Conservation (phyloP, 257 asterid species). For the Coffea eugenioides region DNA sequence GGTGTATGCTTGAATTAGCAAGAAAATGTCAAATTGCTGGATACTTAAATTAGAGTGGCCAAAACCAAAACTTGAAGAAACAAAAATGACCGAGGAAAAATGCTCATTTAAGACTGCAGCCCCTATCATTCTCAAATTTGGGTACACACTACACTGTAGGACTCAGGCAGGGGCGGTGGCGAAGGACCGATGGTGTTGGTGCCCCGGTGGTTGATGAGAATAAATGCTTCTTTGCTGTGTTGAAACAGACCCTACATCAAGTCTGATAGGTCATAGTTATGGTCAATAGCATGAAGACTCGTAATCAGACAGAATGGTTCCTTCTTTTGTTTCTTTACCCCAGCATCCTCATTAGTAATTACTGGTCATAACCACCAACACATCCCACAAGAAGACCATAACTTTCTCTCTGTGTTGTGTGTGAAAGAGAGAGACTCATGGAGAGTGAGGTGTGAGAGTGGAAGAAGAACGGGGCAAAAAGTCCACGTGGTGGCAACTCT, state of each 20-base stretch:
- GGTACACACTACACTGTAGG: neutral
- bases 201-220: constrained; percentile 50
- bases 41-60: neutral
- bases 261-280: constrained; percentile 13
- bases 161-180: constrained; percentile 11
- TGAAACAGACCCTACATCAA: constrained; percentile 32
- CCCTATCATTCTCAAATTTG: constrained; percentile 16
- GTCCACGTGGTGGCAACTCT: constrained; percentile 46
- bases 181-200: constrained; percentile 8
- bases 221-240: constrained; percentile 55
- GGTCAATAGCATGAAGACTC: constrained; percentile 22
- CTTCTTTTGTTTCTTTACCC: constrained; percentile 25
- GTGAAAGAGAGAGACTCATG: constrained; percentile 15
- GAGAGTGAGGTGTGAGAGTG: neutral
- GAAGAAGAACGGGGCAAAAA: constrained; percentile 7
- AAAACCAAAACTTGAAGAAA: neutral
- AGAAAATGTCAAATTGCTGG: no score
- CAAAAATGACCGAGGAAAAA: neutral
- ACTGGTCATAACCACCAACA: neutral
- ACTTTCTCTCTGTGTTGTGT: constrained; percentile 9
- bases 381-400: neutral
- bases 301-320: constrained; percentile 35
- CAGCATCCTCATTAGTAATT: neutral
- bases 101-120: constrained; percentile 5
- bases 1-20: neutral